These are phyloP conservation scores for Schizophyllum amplum DNA, from an alignment of 1,284 basidiomycete genomes.

Conservation along the genomic window DNA sequence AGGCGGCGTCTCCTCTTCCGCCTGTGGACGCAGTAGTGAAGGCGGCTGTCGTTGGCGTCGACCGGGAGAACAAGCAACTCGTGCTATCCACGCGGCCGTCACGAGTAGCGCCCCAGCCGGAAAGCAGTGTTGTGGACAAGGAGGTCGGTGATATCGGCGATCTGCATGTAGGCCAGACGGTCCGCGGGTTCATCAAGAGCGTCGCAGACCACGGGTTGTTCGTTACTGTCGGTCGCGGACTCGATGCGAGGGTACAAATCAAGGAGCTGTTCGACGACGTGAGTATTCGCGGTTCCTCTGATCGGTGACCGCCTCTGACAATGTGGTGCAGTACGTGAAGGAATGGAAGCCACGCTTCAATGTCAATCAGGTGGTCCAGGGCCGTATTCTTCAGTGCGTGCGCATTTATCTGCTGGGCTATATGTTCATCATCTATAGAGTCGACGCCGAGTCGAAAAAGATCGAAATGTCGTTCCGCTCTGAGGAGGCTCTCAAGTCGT, in stretches of 20 bases:
- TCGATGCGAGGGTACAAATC: constrained; percentile 92
- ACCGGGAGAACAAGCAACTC: constrained; percentile 59
- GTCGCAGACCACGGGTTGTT: constrained; percentile 88
- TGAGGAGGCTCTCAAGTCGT: constrained; percentile 37
- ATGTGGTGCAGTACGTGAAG: constrained; percentile 68
- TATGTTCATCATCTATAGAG: constrained; percentile 31
- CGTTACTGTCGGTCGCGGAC: constrained; percentile 72
- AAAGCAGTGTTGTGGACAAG: constrained; percentile 51
- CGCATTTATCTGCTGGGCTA: constrained; percentile 3
- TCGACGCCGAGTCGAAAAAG: constrained; percentile 63
- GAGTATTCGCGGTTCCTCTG: constrained; percentile 16
- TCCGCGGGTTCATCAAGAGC: constrained; percentile 88
- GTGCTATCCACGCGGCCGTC: constrained; percentile 77
- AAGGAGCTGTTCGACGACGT: constrained; percentile 89
- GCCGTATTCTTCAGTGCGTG: constrained; percentile 69
- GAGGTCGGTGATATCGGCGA: constrained; percentile 62
- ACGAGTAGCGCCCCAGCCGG: constrained; percentile 45
- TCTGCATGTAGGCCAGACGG: constrained; percentile 63
- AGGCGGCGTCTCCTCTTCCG: constrained; percentile 47
- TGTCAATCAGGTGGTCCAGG: constrained; percentile 79
- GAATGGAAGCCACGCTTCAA: constrained; percentile 88
- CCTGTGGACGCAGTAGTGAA: constrained; percentile 59
- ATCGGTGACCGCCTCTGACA: constrained; percentile 3
- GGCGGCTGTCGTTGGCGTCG: constrained; percentile 63
- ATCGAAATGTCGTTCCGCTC: constrained; percentile 85